Base-by-base conservation (phyloP, 1,284 basidiomycete genomes). In the Phellopilus nigrolimitatus region DNA sequence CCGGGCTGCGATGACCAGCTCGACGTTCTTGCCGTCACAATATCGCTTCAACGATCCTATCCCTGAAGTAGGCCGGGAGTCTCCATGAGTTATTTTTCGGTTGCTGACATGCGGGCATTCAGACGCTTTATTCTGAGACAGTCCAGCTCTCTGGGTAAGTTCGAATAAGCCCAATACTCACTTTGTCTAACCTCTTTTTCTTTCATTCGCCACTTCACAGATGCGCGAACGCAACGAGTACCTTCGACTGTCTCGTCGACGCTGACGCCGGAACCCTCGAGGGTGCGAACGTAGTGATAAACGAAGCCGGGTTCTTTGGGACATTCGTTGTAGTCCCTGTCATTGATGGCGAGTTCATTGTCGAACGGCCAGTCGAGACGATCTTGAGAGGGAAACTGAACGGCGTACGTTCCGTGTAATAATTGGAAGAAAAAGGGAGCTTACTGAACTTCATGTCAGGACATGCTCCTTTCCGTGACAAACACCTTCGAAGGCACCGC, bases 291-390 rank as follows among this genome's bases (percentile, higher is more conserved):
- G 51, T 44, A 0, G 59, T 67, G 6, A 63, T 78, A 39, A 66
- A 58, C 17, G 4, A 27, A 1, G 58, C 50, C 13, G 68, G 62
- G 2, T 72, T 76, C 55, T 72, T 64, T 48, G 74, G 72, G 0
- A 71, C 70, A 0, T 72, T 66, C 31, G 56, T 62, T 9, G 71
- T 71, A 46, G 66, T 70, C 12, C 72, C 74, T 2, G 71, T 74
- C 10, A 66, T 76, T 3, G 76, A 79, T 53, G 75, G 68, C 0
- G 58, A 59, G 0, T 67, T 78, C 48, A 77, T 76, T 39, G 63
- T 66, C 3, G 68, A 74, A 50, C 60, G 70, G 2, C 71, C 75
- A 0, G 70, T 66, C 0, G 50, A 68, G 37, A 63, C 72, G 0
- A 59, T 78, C 19, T 17, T 22, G 9, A 17, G 34, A 24, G 42